Percentiles rank a stretch among this genome's conserved stretches.
Conservation (phyloP, 306 rosid species). For the Lathyrus tuberosus region DNA sequence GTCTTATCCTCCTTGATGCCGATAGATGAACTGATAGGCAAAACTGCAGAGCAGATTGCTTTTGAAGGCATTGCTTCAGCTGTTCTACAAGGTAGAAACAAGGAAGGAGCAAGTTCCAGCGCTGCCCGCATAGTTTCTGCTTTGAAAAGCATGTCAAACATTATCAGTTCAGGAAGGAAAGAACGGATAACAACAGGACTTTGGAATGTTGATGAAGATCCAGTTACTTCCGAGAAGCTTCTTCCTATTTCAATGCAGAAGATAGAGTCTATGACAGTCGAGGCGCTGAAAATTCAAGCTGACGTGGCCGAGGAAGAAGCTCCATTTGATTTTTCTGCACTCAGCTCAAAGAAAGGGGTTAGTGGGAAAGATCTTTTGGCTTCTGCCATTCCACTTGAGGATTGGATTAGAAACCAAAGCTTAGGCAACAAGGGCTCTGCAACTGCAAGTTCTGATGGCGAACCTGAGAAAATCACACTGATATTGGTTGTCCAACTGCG, state of each 20-base stretch:
- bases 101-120: conserved; percentile 88
- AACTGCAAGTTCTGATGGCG: conserved; percentile 31
- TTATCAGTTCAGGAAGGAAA: conserved; percentile 70
- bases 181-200: conserved; percentile 81
- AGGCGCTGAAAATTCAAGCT: conserved; percentile 83
- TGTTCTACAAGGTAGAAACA: conserved; percentile 86
- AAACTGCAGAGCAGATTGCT: conserved; percentile 95
- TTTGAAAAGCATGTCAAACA: conserved; percentile 63
- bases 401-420: conserved; percentile 61
- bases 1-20: conserved; percentile 61
- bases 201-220: conserved; percentile 75
- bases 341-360: conserved; percentile 42
- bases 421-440: conserved; percentile 23
- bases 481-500: conserved; percentile 68
- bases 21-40: conserved; percentile 78
- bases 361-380: conserved; percentile 55
- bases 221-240: conserved; percentile 63
- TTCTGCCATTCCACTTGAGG: conserved; percentile 65
- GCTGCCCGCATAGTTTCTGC: conserved; percentile 76
- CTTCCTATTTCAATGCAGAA: conserved; percentile 75
- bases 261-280: conserved; percentile 74
- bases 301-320: conserved; percentile 88
- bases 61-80: conserved; percentile 94
- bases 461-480: conserved; percentile 48
- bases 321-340: conserved; percentile 81